Conservation (phyloP, 2,329 filamentous ascomycete genomes). For the Fusarium chaquense region DNA sequence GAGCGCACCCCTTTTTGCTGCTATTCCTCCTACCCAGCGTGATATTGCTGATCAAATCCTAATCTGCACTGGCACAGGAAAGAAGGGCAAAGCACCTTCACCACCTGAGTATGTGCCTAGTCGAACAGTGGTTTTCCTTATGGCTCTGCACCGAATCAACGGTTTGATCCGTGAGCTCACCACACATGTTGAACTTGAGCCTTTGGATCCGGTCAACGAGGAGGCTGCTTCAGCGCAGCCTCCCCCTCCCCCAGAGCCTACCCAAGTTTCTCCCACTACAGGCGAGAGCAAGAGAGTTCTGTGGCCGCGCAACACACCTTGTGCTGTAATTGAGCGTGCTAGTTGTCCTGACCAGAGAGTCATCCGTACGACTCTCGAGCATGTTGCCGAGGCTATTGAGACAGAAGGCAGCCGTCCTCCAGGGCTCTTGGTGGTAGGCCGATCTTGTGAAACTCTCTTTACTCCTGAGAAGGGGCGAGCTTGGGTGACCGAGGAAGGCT, state of each 20-base stretch:
- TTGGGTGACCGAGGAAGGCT: conserved; percentile 91
- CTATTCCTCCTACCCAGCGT: conserved; percentile 88
- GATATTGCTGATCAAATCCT: conserved; percentile 92
- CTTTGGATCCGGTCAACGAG: conserved; percentile 40
- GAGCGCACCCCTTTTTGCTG: conserved; percentile 87
- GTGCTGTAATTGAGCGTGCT: conserved; percentile 92
- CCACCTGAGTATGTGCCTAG: conserved; percentile 82
- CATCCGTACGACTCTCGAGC: conserved; percentile 84
- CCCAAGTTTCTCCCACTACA: conserved; percentile 1
- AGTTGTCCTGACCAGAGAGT: conserved; percentile 95
- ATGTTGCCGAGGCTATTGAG: conserved; percentile 86
- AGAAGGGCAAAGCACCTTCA: conserved; percentile 85
- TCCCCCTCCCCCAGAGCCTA: conserved; percentile 25
- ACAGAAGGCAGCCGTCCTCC: conserved; percentile 90
- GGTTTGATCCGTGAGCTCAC: conserved; percentile 80
- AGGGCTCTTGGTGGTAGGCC: conserved; percentile 86
- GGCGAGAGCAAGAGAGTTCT: conserved; percentile 52
- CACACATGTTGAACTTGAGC: conserved; percentile 52
- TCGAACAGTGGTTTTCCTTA: conserved; percentile 91
- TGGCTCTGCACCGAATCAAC: conserved; percentile 88
- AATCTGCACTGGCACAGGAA: conserved; percentile 95
- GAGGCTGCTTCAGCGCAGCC: conserved; percentile 32
- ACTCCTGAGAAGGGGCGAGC: conserved; percentile 67
- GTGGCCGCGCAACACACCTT: conserved; percentile 85
- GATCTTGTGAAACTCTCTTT: conserved; percentile 83